Evolutionary conservation across 306 rosid genomes (phyloP), one percentile per base, ranked within the genome.

Genomic region (Inga oerstediana): DNA sequence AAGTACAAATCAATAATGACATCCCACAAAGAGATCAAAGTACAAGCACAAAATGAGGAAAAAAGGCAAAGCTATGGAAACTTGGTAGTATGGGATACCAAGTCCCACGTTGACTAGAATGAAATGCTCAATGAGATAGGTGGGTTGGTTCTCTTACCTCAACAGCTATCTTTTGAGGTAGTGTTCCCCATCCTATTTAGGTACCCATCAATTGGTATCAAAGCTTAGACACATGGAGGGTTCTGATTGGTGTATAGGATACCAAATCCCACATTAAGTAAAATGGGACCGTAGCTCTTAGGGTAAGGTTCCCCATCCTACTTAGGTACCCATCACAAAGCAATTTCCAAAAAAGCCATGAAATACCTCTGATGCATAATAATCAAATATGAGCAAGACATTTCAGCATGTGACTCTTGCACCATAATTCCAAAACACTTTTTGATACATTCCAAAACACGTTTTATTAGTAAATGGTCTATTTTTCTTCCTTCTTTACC

Each of bases 11-110:
- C 32, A 77, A 35, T 72, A 13, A 72, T 59, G 67, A 35, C 34
- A 77, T 74, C 56, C 34, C 81, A 76, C 30, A 54, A 56, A 43
- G 52, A 67, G 70, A 68, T 82, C 64, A 52, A 56, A 52, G 54
- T 30, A 54, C 2, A 43, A 77, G 48, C 69, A 39, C 35, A 76
- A 27, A 71, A 71, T 20, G 34, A 5, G 6, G 30, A 5, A 15
- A 15, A 66, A 14, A 4, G 62, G 6, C 43, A 39, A 39, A 39
- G 43, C 43, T 39, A 39, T 5, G 43, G 43, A 39, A 7, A 39
- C 43, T 39, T 39, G 43, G 43, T 39, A 39, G 43, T 39, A 37
- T 1, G 7, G 41, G 41, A 37, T 37, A 39, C 43, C 43, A 39
- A 39, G 43, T 39, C 43, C 43, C 43, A 39, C 43, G 8, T 39